A percentile compares a stretch with the other conserved stretches of the same genome.
These are phyloP conservation scores for Calonectria multiphialidica DNA, from an alignment of 2,329 filamentous ascomycete genomes.

Conservation along the genomic window DNA sequence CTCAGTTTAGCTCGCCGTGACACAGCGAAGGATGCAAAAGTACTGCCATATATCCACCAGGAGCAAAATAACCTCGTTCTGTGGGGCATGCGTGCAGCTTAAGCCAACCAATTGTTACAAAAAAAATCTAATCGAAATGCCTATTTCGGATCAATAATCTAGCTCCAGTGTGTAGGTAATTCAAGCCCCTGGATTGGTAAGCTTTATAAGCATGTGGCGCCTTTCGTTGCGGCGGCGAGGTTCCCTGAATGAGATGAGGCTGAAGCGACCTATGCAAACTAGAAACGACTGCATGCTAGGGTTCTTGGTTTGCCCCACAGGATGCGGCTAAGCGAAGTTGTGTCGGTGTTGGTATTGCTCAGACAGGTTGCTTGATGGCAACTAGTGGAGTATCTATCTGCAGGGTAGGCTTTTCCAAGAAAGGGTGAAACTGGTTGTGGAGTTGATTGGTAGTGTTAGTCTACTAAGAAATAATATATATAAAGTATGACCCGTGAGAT, in stretches of 20 bases:
- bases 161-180: background rate
- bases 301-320: background rate
- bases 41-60: background rate
- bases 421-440: background rate
- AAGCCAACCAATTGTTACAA: background rate
- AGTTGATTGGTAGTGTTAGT: background rate
- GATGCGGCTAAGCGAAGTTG: background rate
- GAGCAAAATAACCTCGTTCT: background rate
- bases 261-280: background rate
- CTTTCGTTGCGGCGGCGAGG: background rate
- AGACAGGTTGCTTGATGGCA: background rate
- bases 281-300: background rate
- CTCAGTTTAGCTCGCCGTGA: background rate
- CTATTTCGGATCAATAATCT: background rate
- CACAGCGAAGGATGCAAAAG: background rate
- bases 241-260: background rate
- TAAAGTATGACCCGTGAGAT: too few species aligned
- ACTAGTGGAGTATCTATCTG: background rate
- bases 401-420: background rate
- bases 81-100: too few species aligned
- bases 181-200: background rate
- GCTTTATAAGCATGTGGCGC: background rate
- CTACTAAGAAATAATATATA: too few species aligned
- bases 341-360: background rate
- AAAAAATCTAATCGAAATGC: background rate